Evolutionary conservation across 306 rosid species (phyloP).

Genomic region (Vicia sativa): DNA sequence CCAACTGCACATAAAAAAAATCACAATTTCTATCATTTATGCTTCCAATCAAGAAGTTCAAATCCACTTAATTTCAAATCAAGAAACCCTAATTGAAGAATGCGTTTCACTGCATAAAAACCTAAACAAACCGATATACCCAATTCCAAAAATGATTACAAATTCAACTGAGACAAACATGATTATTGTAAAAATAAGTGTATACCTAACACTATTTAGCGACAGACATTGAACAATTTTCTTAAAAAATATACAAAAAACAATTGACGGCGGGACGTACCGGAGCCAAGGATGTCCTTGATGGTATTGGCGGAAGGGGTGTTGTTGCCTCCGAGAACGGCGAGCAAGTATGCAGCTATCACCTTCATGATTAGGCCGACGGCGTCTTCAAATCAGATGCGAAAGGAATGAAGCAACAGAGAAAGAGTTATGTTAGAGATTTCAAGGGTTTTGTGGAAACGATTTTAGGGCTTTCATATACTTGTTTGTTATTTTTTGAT

Average conservation of each 20-base stretch:
- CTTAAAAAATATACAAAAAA: not conserved
- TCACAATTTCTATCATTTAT: not conserved
- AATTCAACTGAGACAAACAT: not conserved
- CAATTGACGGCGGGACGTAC: slow-evolving; percentile 6
- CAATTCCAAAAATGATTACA: not conserved
- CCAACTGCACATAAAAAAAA: slow-evolving; percentile 55
- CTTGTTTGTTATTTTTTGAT: too few relatives aligned
- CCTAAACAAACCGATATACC: not conserved
- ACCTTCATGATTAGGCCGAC: slow-evolving; percentile 59
- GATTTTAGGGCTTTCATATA: slow-evolving; percentile 4
- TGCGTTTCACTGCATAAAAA: not conserved
- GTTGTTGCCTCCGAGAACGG: slow-evolving; percentile 63
- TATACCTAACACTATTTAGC: not conserved
- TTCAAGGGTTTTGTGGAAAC: not conserved
- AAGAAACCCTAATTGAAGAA: not conserved
- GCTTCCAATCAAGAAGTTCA: not conserved
- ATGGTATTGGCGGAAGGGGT: slow-evolving; percentile 47
- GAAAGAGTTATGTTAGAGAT: not conserved
- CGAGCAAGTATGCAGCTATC: slow-evolving; percentile 63
- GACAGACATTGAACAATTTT: not conserved
- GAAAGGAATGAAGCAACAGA: not conserved
- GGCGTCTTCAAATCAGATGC: not conserved
- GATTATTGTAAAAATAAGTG: not conserved
- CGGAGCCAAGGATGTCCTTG: slow-evolving; percentile 51
- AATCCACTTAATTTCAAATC: not conserved